A percentile compares a stretch with the other conserved stretches of the same genome.
Evolutionary conservation across 495 filamentous ascomycete genomes (phyloP).

Genomic region (Penicillium simplicissimum): DNA sequence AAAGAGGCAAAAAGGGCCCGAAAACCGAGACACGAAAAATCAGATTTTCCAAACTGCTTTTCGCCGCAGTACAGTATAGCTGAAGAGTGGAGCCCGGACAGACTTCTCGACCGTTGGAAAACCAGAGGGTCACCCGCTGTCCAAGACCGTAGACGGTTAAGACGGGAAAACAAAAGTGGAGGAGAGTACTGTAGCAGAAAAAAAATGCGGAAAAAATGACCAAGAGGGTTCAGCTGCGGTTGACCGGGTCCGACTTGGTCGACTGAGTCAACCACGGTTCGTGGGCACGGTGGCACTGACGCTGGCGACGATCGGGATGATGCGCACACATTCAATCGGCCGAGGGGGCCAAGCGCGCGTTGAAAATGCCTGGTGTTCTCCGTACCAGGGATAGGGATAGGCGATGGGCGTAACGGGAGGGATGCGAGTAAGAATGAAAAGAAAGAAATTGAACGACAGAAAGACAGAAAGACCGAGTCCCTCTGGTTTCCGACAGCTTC

Average conservation of each 20-base stretch:
- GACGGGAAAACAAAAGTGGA: conserved; percentile 19
- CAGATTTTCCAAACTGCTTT: not conserved
- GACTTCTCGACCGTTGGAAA: conserved; percentile 20
- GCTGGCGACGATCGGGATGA: conserved; percentile 29
- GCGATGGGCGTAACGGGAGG: not conserved
- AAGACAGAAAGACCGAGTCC: not conserved
- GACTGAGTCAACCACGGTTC: conserved; percentile 35
- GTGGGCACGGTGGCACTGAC: conserved; percentile 31
- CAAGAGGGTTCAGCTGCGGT: conserved; percentile 24
- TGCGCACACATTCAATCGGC: conserved; percentile 39
- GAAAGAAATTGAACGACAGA: not conserved
- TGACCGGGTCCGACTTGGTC: conserved; percentile 1
- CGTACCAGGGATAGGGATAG: conserved; percentile 16
- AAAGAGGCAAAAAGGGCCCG: not conserved
- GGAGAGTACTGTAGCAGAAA: not conserved
- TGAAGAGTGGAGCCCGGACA: conserved; percentile 18
- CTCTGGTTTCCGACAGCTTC: conserved; percentile 2
- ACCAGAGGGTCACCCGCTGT: conserved; percentile 6
- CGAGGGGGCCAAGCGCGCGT: conserved; percentile 1
- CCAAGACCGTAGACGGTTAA: conserved; percentile 19
- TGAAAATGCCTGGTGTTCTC: not conserved
- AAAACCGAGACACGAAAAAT: not conserved
- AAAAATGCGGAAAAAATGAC: not conserved
- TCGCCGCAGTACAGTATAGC: conserved; percentile 10
- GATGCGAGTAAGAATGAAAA: not conserved